Evolutionary conservation across 345 rosid genomes (phyloP).

Genomic region (Populus davidiana): DNA sequence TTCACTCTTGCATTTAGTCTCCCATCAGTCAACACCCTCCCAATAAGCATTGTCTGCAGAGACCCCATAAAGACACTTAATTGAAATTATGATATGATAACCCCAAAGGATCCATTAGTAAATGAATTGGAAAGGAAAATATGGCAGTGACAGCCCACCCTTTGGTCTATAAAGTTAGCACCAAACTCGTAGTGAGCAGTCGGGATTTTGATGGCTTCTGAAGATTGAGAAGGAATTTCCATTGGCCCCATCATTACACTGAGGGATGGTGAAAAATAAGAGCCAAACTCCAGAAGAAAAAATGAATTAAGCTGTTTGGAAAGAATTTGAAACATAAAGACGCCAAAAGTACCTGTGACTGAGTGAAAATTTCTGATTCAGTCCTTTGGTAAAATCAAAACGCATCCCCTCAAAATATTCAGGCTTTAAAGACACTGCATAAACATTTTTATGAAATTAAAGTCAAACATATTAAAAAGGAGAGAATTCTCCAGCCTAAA

Average conservation of each 20-base stretch:
- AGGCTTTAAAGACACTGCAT: constrained; percentile 90
- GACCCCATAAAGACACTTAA: neutral
- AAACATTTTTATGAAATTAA: neutral
- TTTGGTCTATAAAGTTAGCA: constrained; percentile 79
- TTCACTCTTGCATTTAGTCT: constrained; percentile 83
- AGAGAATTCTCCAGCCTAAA: neutral
- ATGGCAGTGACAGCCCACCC: constrained; percentile 35
- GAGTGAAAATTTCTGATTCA: constrained; percentile 79
- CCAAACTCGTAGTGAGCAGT: constrained; percentile 93
- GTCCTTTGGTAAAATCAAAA: constrained; percentile 85
- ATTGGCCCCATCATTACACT: constrained; percentile 91
- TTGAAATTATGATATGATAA: neutral
- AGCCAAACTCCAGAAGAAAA: constrained; percentile 2
- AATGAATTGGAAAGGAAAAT: neutral
- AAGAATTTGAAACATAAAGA: neutral
- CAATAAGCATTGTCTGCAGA: constrained; percentile 77
- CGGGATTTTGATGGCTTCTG: constrained; percentile 84
- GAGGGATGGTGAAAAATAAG: constrained; percentile 17
- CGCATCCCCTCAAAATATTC: constrained; percentile 94
- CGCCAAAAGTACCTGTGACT: constrained; percentile 63
- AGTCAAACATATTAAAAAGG: neutral
- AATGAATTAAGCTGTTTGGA: neutral
- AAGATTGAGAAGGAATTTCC: constrained; percentile 82
- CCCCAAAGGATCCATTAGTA: neutral
- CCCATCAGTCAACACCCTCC: constrained; percentile 90